Evolutionary conservation across 2,329 filamentous ascomycete species (phyloP).

Genomic region (Chaetomiaceae sp.): DNA sequence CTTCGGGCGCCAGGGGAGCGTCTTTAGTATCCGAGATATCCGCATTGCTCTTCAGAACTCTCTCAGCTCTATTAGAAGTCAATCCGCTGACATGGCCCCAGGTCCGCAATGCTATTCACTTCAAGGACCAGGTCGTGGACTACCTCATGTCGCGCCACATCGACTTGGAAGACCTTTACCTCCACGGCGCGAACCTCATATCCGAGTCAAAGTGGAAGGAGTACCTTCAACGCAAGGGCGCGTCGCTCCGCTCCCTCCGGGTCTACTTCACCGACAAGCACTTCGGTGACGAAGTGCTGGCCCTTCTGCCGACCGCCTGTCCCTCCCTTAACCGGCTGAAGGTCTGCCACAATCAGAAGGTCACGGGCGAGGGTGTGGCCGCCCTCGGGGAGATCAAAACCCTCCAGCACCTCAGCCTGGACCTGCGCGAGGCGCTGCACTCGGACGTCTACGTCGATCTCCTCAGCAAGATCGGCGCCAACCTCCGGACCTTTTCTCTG

Average conservation of each 20-base stretch:
- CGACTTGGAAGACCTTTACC: slow-evolving; percentile 65
- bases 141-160: slow-evolving; percentile 72
- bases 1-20: not conserved
- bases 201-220: slow-evolving; percentile 70
- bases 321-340: slow-evolving; percentile 71
- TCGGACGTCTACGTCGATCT: slow-evolving; percentile 57
- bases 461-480: slow-evolving; percentile 57
- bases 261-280: slow-evolving; percentile 81
- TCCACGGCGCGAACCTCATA: slow-evolving; percentile 81
- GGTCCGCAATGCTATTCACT: slow-evolving; percentile 80
- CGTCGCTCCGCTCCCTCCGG: slow-evolving; percentile 62
- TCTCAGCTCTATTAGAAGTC: not conserved
- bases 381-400: slow-evolving; percentile 57
- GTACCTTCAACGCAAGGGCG: slow-evolving; percentile 63
- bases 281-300: slow-evolving; percentile 67
- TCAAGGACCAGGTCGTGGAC: slow-evolving; percentile 79
- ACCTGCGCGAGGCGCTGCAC: slow-evolving; percentile 55
- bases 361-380: slow-evolving; percentile 62
- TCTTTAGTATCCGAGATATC: not conserved
- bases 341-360: slow-evolving; percentile 71
- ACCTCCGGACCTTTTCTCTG: slow-evolving; percentile 74
- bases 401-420: slow-evolving; percentile 72
- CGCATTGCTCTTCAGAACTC: not conserved
- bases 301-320: slow-evolving; percentile 59
- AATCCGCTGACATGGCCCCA: not conserved